phyloP scores from a whole-genome alignment of 2,329 filamentous ascomycete genomes.

The Colletotrichum sp. region DNA sequence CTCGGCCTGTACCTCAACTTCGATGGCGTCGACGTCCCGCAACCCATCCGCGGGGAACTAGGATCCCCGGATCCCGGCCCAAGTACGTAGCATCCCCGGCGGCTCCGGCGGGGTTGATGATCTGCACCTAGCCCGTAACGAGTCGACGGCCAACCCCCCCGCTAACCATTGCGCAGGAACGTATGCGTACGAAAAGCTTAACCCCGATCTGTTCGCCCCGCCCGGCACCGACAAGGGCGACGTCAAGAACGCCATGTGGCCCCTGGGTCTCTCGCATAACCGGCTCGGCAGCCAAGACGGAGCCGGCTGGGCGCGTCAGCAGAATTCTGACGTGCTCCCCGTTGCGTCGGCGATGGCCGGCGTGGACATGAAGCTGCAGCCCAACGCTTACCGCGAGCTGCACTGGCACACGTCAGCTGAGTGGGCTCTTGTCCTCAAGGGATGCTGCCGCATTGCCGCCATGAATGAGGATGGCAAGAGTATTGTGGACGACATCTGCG shows the following conservation, averaged over 20 bases:
- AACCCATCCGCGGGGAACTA: constrained; percentile 57
- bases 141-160: neutral
- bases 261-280: constrained; percentile 56
- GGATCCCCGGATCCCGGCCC: constrained; percentile 60
- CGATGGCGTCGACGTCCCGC: constrained; percentile 52
- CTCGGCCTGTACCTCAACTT: constrained; percentile 61
- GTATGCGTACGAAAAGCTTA: constrained; percentile 54
- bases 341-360: constrained; percentile 57
- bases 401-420: constrained; percentile 65
- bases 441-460: constrained; percentile 54
- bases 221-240: constrained; percentile 57
- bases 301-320: constrained; percentile 60
- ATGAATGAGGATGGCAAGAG: constrained; percentile 56
- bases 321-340: constrained; percentile 57
- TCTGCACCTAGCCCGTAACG: neutral
- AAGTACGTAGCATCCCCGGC: constrained; percentile 34
- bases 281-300: constrained; percentile 44
- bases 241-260: constrained; percentile 56
- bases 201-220: constrained; percentile 59
- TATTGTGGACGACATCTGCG: constrained; percentile 52
- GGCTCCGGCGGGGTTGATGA: neutral
- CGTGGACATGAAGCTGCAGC: constrained; percentile 63
- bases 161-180: constrained; percentile 8
- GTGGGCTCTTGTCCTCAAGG: constrained; percentile 59
- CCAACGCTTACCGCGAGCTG: constrained; percentile 64